Percentiles rank a stretch among this genome's conserved stretches.
Evolutionary conservation across 2,329 filamentous ascomycete species (phyloP).

Genomic region (Monosporascus ibericus): DNA sequence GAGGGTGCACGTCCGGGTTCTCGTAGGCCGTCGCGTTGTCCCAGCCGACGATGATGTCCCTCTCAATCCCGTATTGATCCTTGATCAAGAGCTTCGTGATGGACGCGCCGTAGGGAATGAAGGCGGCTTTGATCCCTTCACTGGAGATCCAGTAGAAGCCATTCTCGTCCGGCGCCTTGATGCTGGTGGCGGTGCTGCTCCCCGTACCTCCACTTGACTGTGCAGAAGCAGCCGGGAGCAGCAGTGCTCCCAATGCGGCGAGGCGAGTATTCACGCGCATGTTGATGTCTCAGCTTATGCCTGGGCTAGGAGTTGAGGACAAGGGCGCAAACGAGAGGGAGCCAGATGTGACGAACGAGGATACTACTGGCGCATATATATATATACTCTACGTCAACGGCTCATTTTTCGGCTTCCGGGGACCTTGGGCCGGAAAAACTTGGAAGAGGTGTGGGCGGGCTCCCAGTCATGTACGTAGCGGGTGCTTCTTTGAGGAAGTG

Average conservation of each 20-base stretch:
- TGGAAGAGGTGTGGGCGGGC: slow-evolving; percentile 2
- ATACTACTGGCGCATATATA: neutral
- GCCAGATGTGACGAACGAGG: neutral
- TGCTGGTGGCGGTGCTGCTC: slow-evolving; percentile 13
- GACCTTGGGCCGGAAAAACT: slow-evolving; percentile 9
- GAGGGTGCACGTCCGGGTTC: slow-evolving; percentile 58
- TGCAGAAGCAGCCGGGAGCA: slow-evolving; percentile 25
- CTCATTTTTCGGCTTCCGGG: slow-evolving; percentile 8
- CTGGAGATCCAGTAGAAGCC: slow-evolving; percentile 69
- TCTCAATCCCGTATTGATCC: slow-evolving; percentile 60
- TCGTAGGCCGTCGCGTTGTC: slow-evolving; percentile 70
- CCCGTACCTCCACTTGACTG: slow-evolving; percentile 16
- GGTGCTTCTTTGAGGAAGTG: neutral
- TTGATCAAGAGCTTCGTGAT: slow-evolving; percentile 66
- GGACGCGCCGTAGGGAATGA: slow-evolving; percentile 70
- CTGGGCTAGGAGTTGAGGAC: neutral
- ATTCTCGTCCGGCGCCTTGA: slow-evolving; percentile 42
- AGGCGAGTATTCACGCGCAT: slow-evolving; percentile 24
- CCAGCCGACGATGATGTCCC: slow-evolving; percentile 68
- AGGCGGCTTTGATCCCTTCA: slow-evolving; percentile 59
- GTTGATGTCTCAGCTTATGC: slow-evolving; percentile 1
- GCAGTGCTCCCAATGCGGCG: slow-evolving; percentile 22
- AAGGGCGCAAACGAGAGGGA: neutral
- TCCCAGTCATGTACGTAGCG: neutral
- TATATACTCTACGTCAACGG: neutral